These are phyloP conservation scores for Penicillium cosmopolitanum DNA, from an alignment of 495 filamentous ascomycete genomes.

Conservation along the genomic window DNA sequence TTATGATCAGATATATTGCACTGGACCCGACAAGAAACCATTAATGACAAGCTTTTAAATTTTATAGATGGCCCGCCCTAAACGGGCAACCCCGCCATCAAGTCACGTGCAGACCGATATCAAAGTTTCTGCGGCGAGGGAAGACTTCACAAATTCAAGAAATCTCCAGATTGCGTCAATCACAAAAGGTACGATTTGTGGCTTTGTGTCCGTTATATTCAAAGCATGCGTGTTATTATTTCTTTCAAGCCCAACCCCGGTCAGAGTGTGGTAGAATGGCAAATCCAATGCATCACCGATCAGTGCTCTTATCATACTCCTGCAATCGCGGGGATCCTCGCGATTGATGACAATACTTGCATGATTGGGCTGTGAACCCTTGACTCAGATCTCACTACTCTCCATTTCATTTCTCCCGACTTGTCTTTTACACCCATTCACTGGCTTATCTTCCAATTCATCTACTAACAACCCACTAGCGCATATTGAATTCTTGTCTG, in stretches of 20 bases:
- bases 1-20: too few species aligned
- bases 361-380: neutral
- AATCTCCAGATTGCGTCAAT: conserved; percentile 16
- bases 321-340: conserved; percentile 13
- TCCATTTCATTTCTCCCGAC: too few species aligned
- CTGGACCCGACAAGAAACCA: too few species aligned
- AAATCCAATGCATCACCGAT: conserved; percentile 6
- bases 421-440: neutral
- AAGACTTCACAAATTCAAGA: conserved; percentile 10
- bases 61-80: neutral
- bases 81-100: conserved; percentile 18
- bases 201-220: neutral
- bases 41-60: too few species aligned
- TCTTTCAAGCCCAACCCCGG: neutral
- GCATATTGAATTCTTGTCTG: conserved; percentile 16
- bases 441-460: neutral
- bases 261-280: neutral
- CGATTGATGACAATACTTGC: neutral
- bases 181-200: conserved; percentile 27
- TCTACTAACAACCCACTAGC: conserved; percentile 12
- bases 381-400: neutral
- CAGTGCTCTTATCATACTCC: conserved; percentile 26
- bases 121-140: conserved; percentile 33
- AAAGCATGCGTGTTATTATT: neutral
- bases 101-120: conserved; percentile 33